These are phyloP conservation scores for Phytomonas sp. DNA, from an alignment of 208 protist genomes.

Conservation along the genomic window DNA sequence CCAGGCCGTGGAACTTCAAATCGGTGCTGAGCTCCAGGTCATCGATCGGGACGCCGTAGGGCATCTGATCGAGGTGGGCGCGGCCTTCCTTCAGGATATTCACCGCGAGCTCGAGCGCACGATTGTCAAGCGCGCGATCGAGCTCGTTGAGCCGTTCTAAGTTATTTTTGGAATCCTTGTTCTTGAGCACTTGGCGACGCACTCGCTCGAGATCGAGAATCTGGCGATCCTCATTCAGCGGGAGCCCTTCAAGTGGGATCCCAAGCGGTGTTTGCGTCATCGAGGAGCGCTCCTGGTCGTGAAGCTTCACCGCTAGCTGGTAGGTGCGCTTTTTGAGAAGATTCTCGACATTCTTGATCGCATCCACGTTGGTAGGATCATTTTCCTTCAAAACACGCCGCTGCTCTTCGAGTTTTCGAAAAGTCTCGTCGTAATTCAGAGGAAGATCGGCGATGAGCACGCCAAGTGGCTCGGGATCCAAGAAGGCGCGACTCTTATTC, in stretches of 20 bases:
- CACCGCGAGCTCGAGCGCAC: slow-evolving; percentile 30
- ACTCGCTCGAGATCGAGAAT: slow-evolving; percentile 22
- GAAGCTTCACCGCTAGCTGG: slow-evolving; percentile 37
- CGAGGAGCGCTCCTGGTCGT: slow-evolving; percentile 31
- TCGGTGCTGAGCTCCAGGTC: slow-evolving; percentile 38
- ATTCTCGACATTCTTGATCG: slow-evolving; percentile 22
- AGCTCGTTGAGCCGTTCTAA: slow-evolving; percentile 40
- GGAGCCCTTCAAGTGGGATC: slow-evolving; percentile 28
- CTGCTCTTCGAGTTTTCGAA: slow-evolving; percentile 60
- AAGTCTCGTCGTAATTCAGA: slow-evolving; percentile 52
- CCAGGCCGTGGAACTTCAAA: slow-evolving; percentile 23
- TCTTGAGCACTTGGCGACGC: slow-evolving; percentile 21
- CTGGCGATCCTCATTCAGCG: slow-evolving; percentile 24
- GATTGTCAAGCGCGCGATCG: slow-evolving; percentile 55
- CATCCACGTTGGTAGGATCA: slow-evolving; percentile 5
- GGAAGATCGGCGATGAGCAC: slow-evolving; percentile 72
- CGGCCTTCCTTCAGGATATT: slow-evolving; percentile 45
- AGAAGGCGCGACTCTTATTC: slow-evolving; percentile 48
- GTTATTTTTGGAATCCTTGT: slow-evolving; percentile 20
- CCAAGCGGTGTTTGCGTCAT: slow-evolving; percentile 30
- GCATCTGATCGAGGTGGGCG: slow-evolving; percentile 48
- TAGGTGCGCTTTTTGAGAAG: slow-evolving; percentile 46
- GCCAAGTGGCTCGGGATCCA: slow-evolving; percentile 78
- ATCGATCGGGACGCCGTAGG: slow-evolving; percentile 23
- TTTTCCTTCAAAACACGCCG: slow-evolving; percentile 21